A percentile compares a stretch with the other conserved stretches of the same genome.
Evolutionary conservation across 2,329 filamentous ascomycete genomes (phyloP).

Genomic region (Ophiostoma quercus): DNA sequence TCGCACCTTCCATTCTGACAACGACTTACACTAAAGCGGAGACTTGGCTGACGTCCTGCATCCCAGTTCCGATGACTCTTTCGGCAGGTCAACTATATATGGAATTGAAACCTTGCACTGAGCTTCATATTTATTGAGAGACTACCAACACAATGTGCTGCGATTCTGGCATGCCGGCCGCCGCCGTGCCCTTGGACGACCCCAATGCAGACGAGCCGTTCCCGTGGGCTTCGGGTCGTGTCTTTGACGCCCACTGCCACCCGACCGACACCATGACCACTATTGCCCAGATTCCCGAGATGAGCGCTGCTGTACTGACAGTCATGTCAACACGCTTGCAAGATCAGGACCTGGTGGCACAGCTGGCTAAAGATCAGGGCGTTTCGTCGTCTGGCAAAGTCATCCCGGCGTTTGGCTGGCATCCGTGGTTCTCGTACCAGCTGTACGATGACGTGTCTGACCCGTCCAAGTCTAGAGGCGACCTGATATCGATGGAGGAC

Average conservation of each 20-base stretch:
- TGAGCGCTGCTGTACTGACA: slow-evolving; percentile 62
- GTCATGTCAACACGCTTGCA: slow-evolving; percentile 73
- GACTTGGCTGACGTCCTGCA: neutral
- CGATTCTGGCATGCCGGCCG: neutral
- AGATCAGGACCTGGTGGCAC: slow-evolving; percentile 67
- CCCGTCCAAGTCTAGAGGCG: neutral
- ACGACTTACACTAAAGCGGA: slow-evolving; percentile 4
- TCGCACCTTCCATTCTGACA: neutral
- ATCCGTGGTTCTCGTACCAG: slow-evolving; percentile 80
- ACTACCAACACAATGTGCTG: slow-evolving; percentile 6
- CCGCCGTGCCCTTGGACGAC: slow-evolving; percentile 16
- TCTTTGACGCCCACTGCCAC: slow-evolving; percentile 79
- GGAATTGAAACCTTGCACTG: neutral
- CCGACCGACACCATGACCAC: slow-evolving; percentile 71
- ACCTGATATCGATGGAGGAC: slow-evolving; percentile 31
- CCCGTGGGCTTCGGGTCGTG: slow-evolving; percentile 61
- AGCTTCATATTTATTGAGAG: neutral
- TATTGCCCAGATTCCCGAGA: slow-evolving; percentile 52
- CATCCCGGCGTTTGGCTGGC: slow-evolving; percentile 70
- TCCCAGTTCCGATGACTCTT: neutral
- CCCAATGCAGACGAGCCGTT: slow-evolving; percentile 40
- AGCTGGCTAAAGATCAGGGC: slow-evolving; percentile 49
- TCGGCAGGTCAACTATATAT: neutral
- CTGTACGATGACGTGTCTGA: slow-evolving; percentile 58
- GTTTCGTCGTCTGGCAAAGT: slow-evolving; percentile 56